phyloP scores from a whole-genome alignment of 140 eudicot genomes.

The Anethum foeniculum region DNA sequence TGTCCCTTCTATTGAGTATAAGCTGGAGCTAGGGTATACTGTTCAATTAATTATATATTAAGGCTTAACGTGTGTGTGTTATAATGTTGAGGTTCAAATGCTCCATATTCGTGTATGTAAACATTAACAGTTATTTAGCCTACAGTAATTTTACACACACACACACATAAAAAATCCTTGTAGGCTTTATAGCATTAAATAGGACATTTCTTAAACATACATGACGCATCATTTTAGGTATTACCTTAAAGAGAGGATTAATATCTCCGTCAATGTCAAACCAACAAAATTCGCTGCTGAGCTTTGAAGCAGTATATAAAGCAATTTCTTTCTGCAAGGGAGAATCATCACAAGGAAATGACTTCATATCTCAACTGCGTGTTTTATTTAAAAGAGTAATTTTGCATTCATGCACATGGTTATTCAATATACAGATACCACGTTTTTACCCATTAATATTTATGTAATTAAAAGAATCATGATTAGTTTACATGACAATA shows the following conservation, averaged over 20 bases:
- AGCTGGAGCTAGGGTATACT: not conserved
- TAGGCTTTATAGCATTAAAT: not conserved
- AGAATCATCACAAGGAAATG: constrained; percentile 3
- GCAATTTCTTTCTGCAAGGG: constrained; percentile 92
- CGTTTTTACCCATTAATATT: not conserved
- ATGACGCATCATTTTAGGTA: constrained; percentile 11
- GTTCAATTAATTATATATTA: not conserved
- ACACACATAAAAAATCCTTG: not conserved
- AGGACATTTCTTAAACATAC: not conserved
- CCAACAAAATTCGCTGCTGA: constrained; percentile 84
- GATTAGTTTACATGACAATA: not conserved
- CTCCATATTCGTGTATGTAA: not conserved
- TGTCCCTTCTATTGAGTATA: not conserved
- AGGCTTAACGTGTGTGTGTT: not conserved
- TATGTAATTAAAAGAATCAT: not conserved
- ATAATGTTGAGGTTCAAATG: not conserved
- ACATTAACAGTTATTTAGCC: not conserved
- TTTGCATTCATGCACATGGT: not conserved
- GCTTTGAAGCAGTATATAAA: constrained; percentile 84
- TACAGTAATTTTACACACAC: not conserved
- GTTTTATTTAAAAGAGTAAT: not conserved
- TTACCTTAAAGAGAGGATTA: constrained; percentile 94
- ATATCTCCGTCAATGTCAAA: constrained; percentile 92
- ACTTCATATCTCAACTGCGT: not conserved
- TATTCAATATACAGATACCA: not conserved